Evolutionary conservation across 1,284 basidiomycete genomes (phyloP).

Genomic region (Mycena sp.): DNA sequence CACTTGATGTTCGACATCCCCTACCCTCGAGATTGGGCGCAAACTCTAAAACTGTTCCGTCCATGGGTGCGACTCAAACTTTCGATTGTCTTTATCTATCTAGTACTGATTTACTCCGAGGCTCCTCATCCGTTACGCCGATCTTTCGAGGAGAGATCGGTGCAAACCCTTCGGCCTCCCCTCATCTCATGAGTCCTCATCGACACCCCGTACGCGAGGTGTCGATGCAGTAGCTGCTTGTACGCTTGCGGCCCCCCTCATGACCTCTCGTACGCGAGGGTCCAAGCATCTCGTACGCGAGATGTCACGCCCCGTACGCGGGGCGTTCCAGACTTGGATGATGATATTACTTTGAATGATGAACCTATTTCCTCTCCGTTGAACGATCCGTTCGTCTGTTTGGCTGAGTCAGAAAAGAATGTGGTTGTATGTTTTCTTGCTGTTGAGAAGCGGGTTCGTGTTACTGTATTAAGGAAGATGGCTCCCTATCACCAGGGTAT

Average conservation of each 20-base stretch:
- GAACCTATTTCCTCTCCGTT: too few species aligned
- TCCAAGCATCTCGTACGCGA: neutral
- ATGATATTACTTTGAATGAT: too few species aligned
- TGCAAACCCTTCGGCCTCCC: neutral
- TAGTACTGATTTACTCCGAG: neutral
- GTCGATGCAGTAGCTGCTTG: conserved; percentile 1
- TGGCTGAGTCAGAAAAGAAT: neutral
- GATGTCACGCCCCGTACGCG: neutral
- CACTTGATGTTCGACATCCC: conserved; percentile 1
- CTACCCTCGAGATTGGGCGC: neutral
- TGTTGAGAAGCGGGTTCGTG: too few species aligned
- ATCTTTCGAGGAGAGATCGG: conserved; percentile 3
- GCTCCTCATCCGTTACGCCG: conserved; percentile 4
- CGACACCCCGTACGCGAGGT: neutral
- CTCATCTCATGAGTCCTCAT: conserved; percentile 1
- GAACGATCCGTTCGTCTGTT: neutral
- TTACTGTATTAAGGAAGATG: too few species aligned
- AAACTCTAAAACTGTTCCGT: neutral
- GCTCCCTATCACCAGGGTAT: too few species aligned
- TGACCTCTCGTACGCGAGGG: neutral
- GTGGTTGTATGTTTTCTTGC: too few species aligned
- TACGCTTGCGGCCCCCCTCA: neutral
- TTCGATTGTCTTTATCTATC: neutral
- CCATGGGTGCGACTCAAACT: neutral
- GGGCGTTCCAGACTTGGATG: too few species aligned